Percentiles rank a stretch among this genome's conserved stretches.
phyloP scores from a whole-genome alignment of 2,329 filamentous ascomycete genomes.

The Aspergillus sp. region DNA sequence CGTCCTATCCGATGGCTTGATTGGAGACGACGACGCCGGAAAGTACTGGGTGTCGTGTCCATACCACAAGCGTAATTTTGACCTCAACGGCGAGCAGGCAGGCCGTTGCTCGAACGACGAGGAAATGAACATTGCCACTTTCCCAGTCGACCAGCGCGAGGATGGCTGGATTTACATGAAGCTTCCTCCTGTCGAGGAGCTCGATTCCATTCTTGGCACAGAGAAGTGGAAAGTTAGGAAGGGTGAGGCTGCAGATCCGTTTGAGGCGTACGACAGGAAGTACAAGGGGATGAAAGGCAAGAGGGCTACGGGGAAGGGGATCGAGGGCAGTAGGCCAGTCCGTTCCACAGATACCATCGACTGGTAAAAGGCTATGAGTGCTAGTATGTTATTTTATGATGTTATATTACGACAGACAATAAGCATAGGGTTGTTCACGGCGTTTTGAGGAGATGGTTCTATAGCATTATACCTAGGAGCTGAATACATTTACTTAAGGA shows the following conservation, averaged over 20 bases:
- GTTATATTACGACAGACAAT: not conserved
- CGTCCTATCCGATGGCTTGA: conserved; percentile 79
- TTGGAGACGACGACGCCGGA: conserved; percentile 61
- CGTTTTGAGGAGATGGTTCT: not conserved
- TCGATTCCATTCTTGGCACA: conserved; percentile 77
- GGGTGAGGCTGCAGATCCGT: conserved; percentile 61
- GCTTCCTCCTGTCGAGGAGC: conserved; percentile 75
- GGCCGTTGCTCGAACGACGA: conserved; percentile 75
- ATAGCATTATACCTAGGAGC: conserved; percentile 8
- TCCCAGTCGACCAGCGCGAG: conserved; percentile 70
- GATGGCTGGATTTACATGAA: conserved; percentile 80
- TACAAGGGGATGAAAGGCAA: conserved; percentile 56
- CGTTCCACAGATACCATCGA: conserved; percentile 32
- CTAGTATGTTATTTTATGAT: not conserved
- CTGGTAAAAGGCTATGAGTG: conserved; percentile 24
- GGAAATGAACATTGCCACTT: conserved; percentile 76
- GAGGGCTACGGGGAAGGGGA: conserved; percentile 39
- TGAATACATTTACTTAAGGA: not conserved
- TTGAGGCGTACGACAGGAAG: conserved; percentile 57
- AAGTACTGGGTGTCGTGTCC: conserved; percentile 86
- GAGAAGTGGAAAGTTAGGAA: conserved; percentile 75
- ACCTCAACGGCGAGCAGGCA: conserved; percentile 64
- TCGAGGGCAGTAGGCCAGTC: conserved; percentile 9
- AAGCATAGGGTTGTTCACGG: conserved; percentile 2
- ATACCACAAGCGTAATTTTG: conserved; percentile 86